phyloP scores from a whole-genome alignment of 805 yeast species.

The Torulaspora indica region DNA sequence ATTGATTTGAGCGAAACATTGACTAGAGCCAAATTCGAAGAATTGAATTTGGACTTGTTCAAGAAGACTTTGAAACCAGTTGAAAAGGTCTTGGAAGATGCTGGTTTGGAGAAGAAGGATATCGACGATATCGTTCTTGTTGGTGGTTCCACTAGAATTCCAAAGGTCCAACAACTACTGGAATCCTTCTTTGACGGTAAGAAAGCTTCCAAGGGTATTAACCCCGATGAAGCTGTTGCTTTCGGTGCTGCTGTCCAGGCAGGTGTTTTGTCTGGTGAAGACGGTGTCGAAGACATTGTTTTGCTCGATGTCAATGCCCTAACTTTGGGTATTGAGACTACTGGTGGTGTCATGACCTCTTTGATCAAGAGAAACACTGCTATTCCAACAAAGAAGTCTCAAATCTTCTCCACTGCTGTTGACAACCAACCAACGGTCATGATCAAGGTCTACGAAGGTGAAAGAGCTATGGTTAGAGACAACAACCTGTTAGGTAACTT shows the following conservation, averaged over 20 bases:
- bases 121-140: slow-evolving; percentile 93
- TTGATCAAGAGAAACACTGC: slow-evolving; percentile 92
- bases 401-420: slow-evolving; percentile 91
- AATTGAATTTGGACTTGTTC: slow-evolving; percentile 86
- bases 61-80: slow-evolving; percentile 94
- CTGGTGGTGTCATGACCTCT: slow-evolving; percentile 97
- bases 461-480: slow-evolving; percentile 90
- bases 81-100: slow-evolving; percentile 90
- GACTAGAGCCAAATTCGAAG: slow-evolving; percentile 97
- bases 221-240: slow-evolving; percentile 99
- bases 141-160: slow-evolving; percentile 99
- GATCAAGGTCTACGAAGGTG: slow-evolving; percentile 94
- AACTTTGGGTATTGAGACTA: slow-evolving; percentile 92
- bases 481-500: slow-evolving; percentile 95
- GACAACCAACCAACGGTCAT: slow-evolving; percentile 94
- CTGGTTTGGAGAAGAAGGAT: slow-evolving; percentile 80
- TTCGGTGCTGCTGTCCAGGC: slow-evolving; percentile 99
- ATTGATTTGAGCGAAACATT: slow-evolving; percentile 91
- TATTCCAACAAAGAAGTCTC: slow-evolving; percentile 92
- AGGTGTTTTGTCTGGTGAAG: slow-evolving; percentile 94
- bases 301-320: slow-evolving; percentile 90
- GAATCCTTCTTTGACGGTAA: slow-evolving; percentile 90
- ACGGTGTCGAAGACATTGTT: slow-evolving; percentile 84
- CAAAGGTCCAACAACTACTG: slow-evolving; percentile 91
- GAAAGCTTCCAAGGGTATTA: slow-evolving; percentile 94